These are phyloP conservation scores for Asterochloris sp. DNA, from an alignment of 139 green algal species.

Conservation along the genomic window DNA sequence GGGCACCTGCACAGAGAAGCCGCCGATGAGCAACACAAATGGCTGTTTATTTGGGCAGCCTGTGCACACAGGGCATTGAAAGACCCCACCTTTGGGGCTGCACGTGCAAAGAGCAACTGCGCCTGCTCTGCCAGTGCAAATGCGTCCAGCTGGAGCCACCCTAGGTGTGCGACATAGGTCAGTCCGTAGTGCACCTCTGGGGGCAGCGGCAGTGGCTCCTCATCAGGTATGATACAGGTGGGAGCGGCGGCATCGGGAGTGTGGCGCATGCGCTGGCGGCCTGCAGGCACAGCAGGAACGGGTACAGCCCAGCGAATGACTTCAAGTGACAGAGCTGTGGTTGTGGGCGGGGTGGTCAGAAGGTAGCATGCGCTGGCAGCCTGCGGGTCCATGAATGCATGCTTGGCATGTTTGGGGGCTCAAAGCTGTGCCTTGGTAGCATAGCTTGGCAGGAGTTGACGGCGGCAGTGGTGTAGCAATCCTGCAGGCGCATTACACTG, in stretches of 20 bases:
- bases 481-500: too few species aligned
- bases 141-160: background rate
- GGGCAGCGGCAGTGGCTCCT: background rate
- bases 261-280: background rate
- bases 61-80: background rate
- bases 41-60: background rate
- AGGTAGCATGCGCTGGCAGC: too few species aligned
- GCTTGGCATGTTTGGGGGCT: too few species aligned
- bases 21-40: background rate
- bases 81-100: background rate
- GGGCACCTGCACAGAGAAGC: background rate
- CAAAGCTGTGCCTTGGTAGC: too few species aligned
- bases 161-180: background rate
- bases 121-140: background rate
- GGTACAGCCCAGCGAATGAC: background rate
- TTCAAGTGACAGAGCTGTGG: background rate
- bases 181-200: background rate
- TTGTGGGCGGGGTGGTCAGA: too few species aligned
- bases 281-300: background rate
- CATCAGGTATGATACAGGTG: background rate
- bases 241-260: background rate
- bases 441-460: too few species aligned
- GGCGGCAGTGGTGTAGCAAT: too few species aligned
- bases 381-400: too few species aligned
- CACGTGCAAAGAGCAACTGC: background rate